Base-by-base conservation (phyloP, 345 rosid genomes). In the Hirschfeldia incana region DNA sequence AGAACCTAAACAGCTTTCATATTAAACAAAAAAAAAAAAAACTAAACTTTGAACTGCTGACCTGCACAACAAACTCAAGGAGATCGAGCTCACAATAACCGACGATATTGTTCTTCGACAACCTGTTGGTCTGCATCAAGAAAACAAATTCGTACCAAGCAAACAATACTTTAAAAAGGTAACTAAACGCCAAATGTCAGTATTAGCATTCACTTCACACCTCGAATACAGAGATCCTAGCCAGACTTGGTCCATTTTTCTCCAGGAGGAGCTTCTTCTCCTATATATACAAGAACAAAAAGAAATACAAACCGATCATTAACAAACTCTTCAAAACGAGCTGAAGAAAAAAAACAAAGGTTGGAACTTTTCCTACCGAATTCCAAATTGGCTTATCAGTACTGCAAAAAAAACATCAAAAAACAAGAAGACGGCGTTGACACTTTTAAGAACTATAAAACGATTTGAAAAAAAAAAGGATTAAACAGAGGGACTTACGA, bases 221-320 rank as follows among this genome's bases (percentile, higher is more conserved):
- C 97, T 94, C 98, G 82, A 86, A 88, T 5, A 94, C 88, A 28
- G 98, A 94, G 79, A 94, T 87, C 74, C 97, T 88, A 44, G 89
- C 97, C 71, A 91, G 63, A 80, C 78, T 93, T 69, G 98, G 92
- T 42, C 97, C 98, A 80, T 86, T 88, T 74, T 76, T 90, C 78
- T 92, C 98, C 86, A 94, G 74, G 8, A 92, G 92, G 62, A 94
- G 88, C 77, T 94, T 94, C 85, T 90, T 94, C 70, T 92, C 94
- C 98, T 94, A 81, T 32, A 75, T 6, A 58, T 36, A 34, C 1
- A 33, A 12, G 16, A 13, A 42, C 13, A 80, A 2, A 5, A 1
- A 12, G 0, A 17, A 75, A 69, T 10, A 9, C 26, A 49, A 49
- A 37, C 21, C 29, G 6, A 37, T 32, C 16, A 27, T 39, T 10